Conservation (phyloP, 352 stramenopile species). For the Globisporangium solare region DNA sequence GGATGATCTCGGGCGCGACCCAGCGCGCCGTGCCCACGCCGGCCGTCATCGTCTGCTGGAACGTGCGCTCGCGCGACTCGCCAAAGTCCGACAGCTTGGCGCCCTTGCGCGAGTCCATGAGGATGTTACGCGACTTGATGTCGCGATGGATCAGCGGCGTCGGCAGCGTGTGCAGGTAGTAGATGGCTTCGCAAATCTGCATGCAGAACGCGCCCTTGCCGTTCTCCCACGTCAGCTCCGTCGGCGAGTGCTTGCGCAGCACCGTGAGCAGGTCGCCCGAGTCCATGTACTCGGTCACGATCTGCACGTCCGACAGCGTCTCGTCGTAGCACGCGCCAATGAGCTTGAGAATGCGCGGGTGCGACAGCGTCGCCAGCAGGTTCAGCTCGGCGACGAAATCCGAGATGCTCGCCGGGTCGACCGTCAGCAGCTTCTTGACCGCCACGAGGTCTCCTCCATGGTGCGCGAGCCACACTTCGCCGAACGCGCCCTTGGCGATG, state of each 20-base stretch:
- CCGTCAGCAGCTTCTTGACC: slow-evolving; percentile 76
- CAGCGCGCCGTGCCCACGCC: slow-evolving; percentile 69
- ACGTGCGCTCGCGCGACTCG: slow-evolving; percentile 67
- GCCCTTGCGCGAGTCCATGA: slow-evolving; percentile 71
- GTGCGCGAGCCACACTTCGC: slow-evolving; percentile 77
- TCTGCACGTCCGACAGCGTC: slow-evolving; percentile 58
- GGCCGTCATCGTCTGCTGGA: slow-evolving; percentile 72
- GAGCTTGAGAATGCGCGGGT: slow-evolving; percentile 71
- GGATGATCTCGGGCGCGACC: slow-evolving; percentile 75
- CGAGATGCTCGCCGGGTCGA: slow-evolving; percentile 45
- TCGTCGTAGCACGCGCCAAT: slow-evolving; percentile 75
- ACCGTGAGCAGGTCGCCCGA: slow-evolving; percentile 61
- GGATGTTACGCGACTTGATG: slow-evolving; percentile 90
- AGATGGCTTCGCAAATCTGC: slow-evolving; percentile 80
- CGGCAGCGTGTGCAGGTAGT: slow-evolving; percentile 84
- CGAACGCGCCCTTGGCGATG: slow-evolving; percentile 77
- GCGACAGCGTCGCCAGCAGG: slow-evolving; percentile 62
- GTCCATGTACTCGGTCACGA: slow-evolving; percentile 83
- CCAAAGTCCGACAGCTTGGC: slow-evolving; percentile 77
- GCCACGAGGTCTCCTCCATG: slow-evolving; percentile 62
- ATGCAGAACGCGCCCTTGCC: slow-evolving; percentile 71
- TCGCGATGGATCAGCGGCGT: slow-evolving; percentile 90
- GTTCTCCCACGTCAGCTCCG: slow-evolving; percentile 47
- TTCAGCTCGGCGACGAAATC: slow-evolving; percentile 83
- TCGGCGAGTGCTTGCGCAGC: slow-evolving; percentile 37